Evolutionary conservation across 768 basidiomycete genomes (phyloP).

Genomic region (Pilatotrama ljubarskyi): DNA sequence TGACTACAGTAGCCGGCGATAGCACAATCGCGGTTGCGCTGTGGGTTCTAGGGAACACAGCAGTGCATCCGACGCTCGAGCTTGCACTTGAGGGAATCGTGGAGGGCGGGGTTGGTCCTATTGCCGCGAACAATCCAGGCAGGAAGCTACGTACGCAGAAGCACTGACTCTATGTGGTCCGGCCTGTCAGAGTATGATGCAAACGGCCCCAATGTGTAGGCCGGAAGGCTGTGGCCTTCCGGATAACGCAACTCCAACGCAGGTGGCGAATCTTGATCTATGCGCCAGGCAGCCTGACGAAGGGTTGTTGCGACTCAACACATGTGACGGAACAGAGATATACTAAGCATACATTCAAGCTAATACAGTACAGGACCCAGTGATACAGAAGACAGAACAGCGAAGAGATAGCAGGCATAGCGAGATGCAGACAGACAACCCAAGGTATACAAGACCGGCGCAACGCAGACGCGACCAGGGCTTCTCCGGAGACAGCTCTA

Average conservation of each 20-base stretch:
- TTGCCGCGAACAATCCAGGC: conserved; percentile 56
- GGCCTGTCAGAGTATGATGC: too few relatives aligned
- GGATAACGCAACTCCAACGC: too few relatives aligned
- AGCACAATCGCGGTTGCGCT: conserved; percentile 53
- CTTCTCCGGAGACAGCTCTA: conserved; percentile 35
- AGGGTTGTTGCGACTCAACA: too few relatives aligned
- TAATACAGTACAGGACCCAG: not conserved
- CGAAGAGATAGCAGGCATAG: not conserved
- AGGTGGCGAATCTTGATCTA: too few relatives aligned
- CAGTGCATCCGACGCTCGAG: conserved; percentile 52
- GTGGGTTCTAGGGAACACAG: conserved; percentile 59
- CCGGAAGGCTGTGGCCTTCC: too few relatives aligned
- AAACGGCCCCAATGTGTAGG: too few relatives aligned
- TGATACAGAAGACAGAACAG: not conserved
- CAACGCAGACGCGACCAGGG: too few relatives aligned
- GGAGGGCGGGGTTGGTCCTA: conserved; percentile 62
- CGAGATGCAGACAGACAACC: not conserved
- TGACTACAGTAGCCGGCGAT: not conserved
- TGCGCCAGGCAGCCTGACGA: too few relatives aligned
- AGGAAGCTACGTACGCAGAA: conserved; percentile 37
- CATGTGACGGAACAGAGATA: too few relatives aligned
- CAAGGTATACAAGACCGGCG: not conserved
- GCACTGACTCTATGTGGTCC: too few relatives aligned
- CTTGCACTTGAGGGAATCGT: conserved; percentile 56
- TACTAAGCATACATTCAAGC: too few relatives aligned